phyloP scores from a whole-genome alignment of 2,329 filamentous ascomycete species.

The Penicillium sp. region DNA sequence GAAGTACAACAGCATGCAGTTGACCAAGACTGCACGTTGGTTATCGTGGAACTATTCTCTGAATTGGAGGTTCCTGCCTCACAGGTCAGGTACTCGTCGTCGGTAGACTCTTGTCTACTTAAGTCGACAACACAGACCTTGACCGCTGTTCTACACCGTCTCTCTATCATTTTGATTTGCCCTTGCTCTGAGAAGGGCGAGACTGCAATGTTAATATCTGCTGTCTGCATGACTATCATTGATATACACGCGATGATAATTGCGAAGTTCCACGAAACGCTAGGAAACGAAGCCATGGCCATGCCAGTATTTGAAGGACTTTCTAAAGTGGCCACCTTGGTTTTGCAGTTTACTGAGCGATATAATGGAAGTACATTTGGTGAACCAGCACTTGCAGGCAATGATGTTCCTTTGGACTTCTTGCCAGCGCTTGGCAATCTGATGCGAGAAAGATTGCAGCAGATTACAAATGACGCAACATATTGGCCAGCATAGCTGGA shows the following conservation, averaged over 20 bases:
- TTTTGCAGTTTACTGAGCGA: conserved; percentile 9
- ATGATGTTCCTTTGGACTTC: background rate
- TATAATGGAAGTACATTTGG: background rate
- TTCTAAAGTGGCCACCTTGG: conserved; percentile 9
- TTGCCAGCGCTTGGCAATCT: background rate
- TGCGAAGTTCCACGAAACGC: background rate
- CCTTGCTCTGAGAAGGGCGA: conserved; percentile 9
- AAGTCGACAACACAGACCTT: background rate
- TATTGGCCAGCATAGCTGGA: background rate
- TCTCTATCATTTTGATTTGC: conserved; percentile 8
- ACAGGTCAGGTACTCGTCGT: background rate
- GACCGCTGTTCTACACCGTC: background rate
- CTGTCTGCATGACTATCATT: conserved; percentile 10
- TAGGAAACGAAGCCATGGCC: background rate
- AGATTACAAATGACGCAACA: background rate
- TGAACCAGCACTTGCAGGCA: background rate
- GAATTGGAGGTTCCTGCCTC: conserved; percentile 1
- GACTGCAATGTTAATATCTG: conserved; percentile 5
- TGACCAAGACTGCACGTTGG: conserved; percentile 1
- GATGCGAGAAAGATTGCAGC: conserved; percentile 2
- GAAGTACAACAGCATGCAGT: background rate
- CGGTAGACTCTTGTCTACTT: background rate
- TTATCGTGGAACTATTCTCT: background rate
- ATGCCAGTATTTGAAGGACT: conserved; percentile 6
- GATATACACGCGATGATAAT: conserved; percentile 1